A percentile compares a stretch with the other conserved stretches of the same genome.
These are phyloP conservation scores for Polyplosphaeria fusca DNA, from an alignment of 495 filamentous ascomycete genomes.

Conservation along the genomic window DNA sequence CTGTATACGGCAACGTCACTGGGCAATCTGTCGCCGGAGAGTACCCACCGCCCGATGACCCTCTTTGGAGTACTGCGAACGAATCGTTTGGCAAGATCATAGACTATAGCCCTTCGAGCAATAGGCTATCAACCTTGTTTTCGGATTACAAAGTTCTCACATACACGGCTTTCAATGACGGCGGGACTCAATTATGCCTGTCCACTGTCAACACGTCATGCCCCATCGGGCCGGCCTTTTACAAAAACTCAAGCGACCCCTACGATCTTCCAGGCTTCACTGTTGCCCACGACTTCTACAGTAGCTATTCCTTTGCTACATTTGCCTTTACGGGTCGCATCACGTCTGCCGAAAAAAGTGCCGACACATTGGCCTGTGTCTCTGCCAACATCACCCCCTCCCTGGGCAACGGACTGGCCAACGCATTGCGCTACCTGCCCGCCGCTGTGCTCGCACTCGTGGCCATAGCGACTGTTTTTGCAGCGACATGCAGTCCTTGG, in stretches of 20 bases:
- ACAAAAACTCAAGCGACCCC: slow-evolving; percentile 51
- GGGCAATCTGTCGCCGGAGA: slow-evolving; percentile 51
- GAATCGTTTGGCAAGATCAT: slow-evolving; percentile 73
- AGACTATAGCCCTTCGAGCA: slow-evolving; percentile 50
- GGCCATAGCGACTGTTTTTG: slow-evolving; percentile 73
- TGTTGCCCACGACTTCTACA: slow-evolving; percentile 72
- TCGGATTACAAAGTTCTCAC: slow-evolving; percentile 67
- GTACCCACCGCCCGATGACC: slow-evolving; percentile 51
- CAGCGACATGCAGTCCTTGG: slow-evolving; percentile 89
- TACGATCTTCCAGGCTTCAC: slow-evolving; percentile 65
- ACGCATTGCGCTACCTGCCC: slow-evolving; percentile 73
- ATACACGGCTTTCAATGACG: slow-evolving; percentile 60
- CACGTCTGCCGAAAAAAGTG: slow-evolving; percentile 64
- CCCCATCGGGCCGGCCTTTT: slow-evolving; percentile 72
- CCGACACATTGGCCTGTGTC: slow-evolving; percentile 71
- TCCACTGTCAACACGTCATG: slow-evolving; percentile 60
- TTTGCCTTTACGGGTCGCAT: slow-evolving; percentile 67
- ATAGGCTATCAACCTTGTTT: slow-evolving; percentile 67
- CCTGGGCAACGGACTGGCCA: slow-evolving; percentile 60
- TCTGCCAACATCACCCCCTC: slow-evolving; percentile 78
- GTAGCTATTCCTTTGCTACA: slow-evolving; percentile 79
- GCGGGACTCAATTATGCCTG: slow-evolving; percentile 59
- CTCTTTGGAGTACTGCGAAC: slow-evolving; percentile 54
- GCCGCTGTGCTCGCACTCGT: slow-evolving; percentile 74
- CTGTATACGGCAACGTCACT: slow-evolving; percentile 86